phyloP scores from a whole-genome alignment of 176 grass and related monocot species.

The Rhynchospora tenuis region DNA sequence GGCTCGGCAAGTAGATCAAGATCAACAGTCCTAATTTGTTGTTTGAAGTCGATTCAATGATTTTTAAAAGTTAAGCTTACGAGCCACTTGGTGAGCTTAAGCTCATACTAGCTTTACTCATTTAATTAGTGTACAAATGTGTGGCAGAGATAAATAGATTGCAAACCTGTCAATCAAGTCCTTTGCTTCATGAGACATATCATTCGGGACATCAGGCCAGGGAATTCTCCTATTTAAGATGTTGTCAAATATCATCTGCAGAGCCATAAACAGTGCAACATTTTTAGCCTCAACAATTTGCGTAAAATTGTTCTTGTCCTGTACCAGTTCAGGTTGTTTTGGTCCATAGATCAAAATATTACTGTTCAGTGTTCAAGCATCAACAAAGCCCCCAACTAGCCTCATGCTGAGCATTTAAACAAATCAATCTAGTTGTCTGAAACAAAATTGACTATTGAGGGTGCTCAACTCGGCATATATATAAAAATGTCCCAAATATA shows the following conservation, averaged over 20 bases:
- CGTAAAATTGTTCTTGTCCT: background rate
- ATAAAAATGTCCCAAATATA: background rate
- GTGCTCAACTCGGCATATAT: background rate
- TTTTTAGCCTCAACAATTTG: background rate
- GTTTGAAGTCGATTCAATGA: background rate
- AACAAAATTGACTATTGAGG: background rate
- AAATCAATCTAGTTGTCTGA: background rate
- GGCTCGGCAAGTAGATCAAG: background rate
- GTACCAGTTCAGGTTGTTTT: background rate
- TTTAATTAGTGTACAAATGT: background rate
- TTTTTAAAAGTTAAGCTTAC: background rate
- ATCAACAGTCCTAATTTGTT: background rate
- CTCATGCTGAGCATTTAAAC: constrained; percentile 2
- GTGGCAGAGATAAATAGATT: background rate
- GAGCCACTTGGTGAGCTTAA: background rate
- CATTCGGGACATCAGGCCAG: constrained; percentile 28
- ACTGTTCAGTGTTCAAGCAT: background rate
- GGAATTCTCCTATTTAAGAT: constrained; percentile 39
- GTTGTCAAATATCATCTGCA: constrained; percentile 50
- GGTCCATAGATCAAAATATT: background rate
- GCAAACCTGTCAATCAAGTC: constrained; percentile 44
- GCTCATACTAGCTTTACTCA: background rate
- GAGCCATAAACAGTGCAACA: background rate
- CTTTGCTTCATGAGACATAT: constrained; percentile 36
- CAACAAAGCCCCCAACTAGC: background rate